A percentile compares a stretch with the other conserved stretches of the same genome.
Conservation (phyloP, 1,284 basidiomycete genomes). For the Kwoniella shivajii region DNA sequence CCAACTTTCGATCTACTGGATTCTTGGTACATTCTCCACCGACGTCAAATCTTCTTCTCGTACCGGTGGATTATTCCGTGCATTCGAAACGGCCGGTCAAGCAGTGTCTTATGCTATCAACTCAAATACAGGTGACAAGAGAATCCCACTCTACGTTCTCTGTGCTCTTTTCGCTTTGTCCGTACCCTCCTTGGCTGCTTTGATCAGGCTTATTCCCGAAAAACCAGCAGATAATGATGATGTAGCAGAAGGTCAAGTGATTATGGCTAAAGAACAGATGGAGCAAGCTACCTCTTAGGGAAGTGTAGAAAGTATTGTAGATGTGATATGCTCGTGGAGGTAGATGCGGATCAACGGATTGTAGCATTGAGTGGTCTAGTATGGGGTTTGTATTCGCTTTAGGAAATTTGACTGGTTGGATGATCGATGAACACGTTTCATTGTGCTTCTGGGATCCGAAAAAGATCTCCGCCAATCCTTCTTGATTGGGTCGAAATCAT, state of each 20-base stretch:
- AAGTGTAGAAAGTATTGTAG: no score
- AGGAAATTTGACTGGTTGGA: no score
- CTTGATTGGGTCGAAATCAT: no score
- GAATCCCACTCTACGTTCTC: conserved; percentile 24
- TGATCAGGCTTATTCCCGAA: conserved; percentile 29
- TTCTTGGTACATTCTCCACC: conserved; percentile 34
- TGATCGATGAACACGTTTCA: no score
- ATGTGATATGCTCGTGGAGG: background rate
- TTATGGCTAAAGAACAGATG: background rate
- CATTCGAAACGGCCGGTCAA: conserved; percentile 27
- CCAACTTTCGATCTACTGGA: conserved; percentile 31
- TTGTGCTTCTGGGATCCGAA: no score
- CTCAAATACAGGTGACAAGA: conserved; percentile 14
- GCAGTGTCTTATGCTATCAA: conserved; percentile 26
- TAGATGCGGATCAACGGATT: no score
- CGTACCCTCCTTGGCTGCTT: conserved; percentile 16
- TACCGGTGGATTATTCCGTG: conserved; percentile 34
- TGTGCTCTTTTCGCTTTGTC: conserved; percentile 18
- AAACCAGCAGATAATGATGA: conserved; percentile 22
- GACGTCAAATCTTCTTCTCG: conserved; percentile 27
- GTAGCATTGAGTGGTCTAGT: no score
- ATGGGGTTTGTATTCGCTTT: no score
- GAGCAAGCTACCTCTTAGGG: background rate
- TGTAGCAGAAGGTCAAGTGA: conserved; percentile 15
- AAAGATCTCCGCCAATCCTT: no score